These are phyloP conservation scores for Myriosclerotinia duriaeana DNA, from an alignment of 2,329 filamentous ascomycete species.

Conservation along the genomic window DNA sequence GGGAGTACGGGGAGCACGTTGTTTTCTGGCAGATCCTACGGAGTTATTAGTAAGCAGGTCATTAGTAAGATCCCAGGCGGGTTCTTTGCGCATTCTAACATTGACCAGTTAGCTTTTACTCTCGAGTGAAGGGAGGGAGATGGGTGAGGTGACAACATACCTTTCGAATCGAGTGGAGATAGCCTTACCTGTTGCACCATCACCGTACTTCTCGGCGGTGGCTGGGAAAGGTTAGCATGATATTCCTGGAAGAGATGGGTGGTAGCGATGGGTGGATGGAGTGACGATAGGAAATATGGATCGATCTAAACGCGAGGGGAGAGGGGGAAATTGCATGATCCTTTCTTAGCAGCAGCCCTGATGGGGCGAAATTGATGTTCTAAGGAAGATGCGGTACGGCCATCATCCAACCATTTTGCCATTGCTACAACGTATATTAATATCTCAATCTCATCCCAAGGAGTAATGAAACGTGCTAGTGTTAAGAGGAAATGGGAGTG, in stretches of 20 bases:
- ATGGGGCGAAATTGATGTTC: conserved; percentile 38
- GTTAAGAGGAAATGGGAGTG: conserved; percentile 7
- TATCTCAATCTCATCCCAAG: conserved; percentile 9
- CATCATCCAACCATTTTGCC: conserved; percentile 33
- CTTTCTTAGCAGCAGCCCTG: conserved; percentile 33
- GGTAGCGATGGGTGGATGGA: conserved; percentile 17
- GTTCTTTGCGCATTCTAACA: conserved; percentile 31
- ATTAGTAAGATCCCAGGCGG: conserved; percentile 27
- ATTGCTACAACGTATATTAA: conserved; percentile 33
- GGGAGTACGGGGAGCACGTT: background rate
- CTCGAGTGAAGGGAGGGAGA: background rate
- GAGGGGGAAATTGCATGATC: conserved; percentile 12
- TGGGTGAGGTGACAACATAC: background rate
- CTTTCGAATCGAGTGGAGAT: conserved; percentile 37
- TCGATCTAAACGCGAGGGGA: background rate
- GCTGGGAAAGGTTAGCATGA: conserved; percentile 37
- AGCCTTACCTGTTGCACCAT: conserved; percentile 37
- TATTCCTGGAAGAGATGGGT: conserved; percentile 21
- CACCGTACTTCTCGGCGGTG: conserved; percentile 35
- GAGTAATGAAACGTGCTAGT: conserved; percentile 19
- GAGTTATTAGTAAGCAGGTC: conserved; percentile 29
- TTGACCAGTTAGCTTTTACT: background rate
- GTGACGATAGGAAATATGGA: conserved; percentile 26
- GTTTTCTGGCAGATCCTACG: conserved; percentile 14
- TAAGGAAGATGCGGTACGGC: conserved; percentile 32